Evolutionary conservation across 176 grass and related monocot genomes (phyloP), one percentile per base, ranked within the genome.

Genomic region (Poa annua): DNA sequence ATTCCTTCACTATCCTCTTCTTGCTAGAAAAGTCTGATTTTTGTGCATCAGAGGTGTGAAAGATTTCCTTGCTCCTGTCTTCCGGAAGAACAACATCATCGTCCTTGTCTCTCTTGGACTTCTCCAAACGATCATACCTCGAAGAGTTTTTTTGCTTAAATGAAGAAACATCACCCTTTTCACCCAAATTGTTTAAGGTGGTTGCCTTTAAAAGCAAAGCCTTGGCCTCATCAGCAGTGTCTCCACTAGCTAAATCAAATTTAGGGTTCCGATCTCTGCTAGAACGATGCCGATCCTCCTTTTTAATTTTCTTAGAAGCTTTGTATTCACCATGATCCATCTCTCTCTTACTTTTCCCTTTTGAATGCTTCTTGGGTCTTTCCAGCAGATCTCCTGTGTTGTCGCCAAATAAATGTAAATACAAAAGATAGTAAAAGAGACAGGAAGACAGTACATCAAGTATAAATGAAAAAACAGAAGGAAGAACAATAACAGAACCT

Each of bases 271-370:
- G 32, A 77, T 92, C 90, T 90, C 80, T 91, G 47, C 47, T 80
- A 84, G 59, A 59, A 77, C 63, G 57, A 76, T 77, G 76, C 9
- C 74, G 80, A 42, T 89, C 85, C 87, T 93, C 92, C 81, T 87
- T 93, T 81, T 92, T 95, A 34, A 70, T 80, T 85, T 98, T 98
- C 85, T 95, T 98, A 80, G 22, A 86, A 82, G 89, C 75, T 93
- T 80, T 98, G 25, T 72, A 78, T 74, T 95, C 92, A 86, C 75
- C 85, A 56, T 44, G 87, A 83, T 92, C 77, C 62, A 87, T 74
- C 16, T 84, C 87, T 93, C 90, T 93, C 80, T 92, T 95, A 81
- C 84, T 85, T 86, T 93, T 95, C 62, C 82, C 83, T 92, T 93
- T 98, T 78, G 91, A 93, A 80, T 95, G 85, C 59, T 91, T 93